phyloP scores from a whole-genome alignment of 2,329 filamentous ascomycete species.

The Exophiala calicioides region DNA sequence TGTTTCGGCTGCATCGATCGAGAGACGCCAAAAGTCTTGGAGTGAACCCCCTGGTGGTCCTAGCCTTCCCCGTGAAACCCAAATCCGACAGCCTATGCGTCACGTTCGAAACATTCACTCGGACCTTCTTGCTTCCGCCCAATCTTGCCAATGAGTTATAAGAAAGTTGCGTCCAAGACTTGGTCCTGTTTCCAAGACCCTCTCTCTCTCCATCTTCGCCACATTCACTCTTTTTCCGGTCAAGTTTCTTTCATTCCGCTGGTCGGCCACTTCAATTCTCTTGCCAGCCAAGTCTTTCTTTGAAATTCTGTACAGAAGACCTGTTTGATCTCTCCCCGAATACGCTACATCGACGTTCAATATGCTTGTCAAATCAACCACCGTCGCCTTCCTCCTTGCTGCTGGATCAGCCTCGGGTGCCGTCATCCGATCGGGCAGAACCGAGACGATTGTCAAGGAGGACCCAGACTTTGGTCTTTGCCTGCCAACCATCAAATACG shows the following conservation, averaged over 20 bases:
- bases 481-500: slow-evolving; percentile 58
- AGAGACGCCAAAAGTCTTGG: slow-evolving; percentile 12
- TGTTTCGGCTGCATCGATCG: slow-evolving; percentile 3
- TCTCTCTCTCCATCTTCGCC: slow-evolving; percentile 14
- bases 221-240: slow-evolving; percentile 9
- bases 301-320: no score
- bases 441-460: slow-evolving; percentile 28
- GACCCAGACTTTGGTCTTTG: slow-evolving; percentile 51
- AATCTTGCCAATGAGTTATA: slow-evolving; percentile 16
- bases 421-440: slow-evolving; percentile 16
- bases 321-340: slow-evolving; percentile 5
- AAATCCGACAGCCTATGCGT: slow-evolving; percentile 22
- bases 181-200: slow-evolving; percentile 4
- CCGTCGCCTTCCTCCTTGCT: slow-evolving; percentile 21
- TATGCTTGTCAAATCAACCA: slow-evolving; percentile 25
- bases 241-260: slow-evolving; percentile 21
- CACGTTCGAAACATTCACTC: slow-evolving; percentile 20
- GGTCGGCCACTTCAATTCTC: slow-evolving; percentile 23
- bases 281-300: slow-evolving; percentile 17
- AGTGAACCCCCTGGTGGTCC: slow-evolving; percentile 6
- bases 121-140: slow-evolving; percentile 17
- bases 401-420: slow-evolving; percentile 25
- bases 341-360: slow-evolving; percentile 11
- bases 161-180: slow-evolving; percentile 26
- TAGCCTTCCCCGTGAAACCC: slow-evolving; percentile 22